Evolutionary conservation across 1,139 yeast genomes (phyloP), one percentile per base, ranked within the genome.

Genomic region (Debaryomyces singareniensis): DNA sequence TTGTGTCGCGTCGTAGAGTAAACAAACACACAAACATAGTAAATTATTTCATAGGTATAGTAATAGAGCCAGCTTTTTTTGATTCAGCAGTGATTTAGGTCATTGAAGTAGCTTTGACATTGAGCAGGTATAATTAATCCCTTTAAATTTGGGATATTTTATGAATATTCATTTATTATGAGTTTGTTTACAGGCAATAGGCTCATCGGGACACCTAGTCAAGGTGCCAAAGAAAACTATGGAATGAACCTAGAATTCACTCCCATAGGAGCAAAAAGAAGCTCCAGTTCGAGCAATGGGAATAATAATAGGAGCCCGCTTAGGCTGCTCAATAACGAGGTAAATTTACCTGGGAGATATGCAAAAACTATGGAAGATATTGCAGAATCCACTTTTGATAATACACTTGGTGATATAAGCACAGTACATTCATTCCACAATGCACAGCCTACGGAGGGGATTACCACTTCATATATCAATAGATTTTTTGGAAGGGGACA

Each of bases 241-340:
- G 34, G 33, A 27, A 30, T 37, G 10, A 32, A 35, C 23, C 49
- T 53, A 29, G 67, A 61, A 40, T 68, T 68, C 43, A 68, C 73
- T 3, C 74, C 74, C 3, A 58, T 68, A 23, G 72, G 69, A 2
- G 43, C 32, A 21, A 26, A 35, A 29, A 23, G 39, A 30, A 34
- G 36, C 29, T 15, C 30, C 34, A 13, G 18, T 5, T 9, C 28
- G 5, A 13, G n/a, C 14, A 12, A 24, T 5, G 15, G 20, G 15
- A 15, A 13, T 14, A 29, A 15, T 7, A n/a, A 7, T 7, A 7
- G 21, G 21, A 7, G 9, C 7, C 21, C 21, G 21, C 21, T 18
- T 18, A 18, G 21, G 21, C 21, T 13, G 14, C 20, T 12, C 28
- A 7, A n/a, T 12, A 25, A 6, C 5, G 11, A 12, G 20, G 28